Evolutionary conservation across 2,329 filamentous ascomycete species (phyloP), one percentile per base, ranked within the genome.

Genomic region (Pseudocercospora pini-densiflorae): DNA sequence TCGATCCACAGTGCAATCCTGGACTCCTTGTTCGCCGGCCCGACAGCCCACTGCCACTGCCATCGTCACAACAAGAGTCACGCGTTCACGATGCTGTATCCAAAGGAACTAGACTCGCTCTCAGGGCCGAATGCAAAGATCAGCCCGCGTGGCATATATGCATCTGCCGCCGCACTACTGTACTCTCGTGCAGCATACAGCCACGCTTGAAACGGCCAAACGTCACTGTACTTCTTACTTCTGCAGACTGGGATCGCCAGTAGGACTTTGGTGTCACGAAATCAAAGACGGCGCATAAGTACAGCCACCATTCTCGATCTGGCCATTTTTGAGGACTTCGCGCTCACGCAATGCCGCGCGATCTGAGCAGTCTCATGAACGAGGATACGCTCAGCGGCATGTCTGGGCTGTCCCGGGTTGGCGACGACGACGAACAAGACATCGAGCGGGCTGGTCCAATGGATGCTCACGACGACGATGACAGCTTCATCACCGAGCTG

Each of bases 331-430:
- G 45, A 49, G n/a, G 10, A 21, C 45, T 49, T 49, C 14, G 45
- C 53, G 8, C 53, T 57, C 54, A 47, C 27, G 29, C 59, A 27
- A 83, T 83, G 80, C 81, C 81, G 55, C 78, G 80, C 68, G 80
- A 82, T 70, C 74, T 83, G 19, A 70, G 64, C 31, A 49, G 66
- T n/a, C 53, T 71, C 24, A 67, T 65, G 16, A 67, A 79, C 59
- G 75, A 78, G 76, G 79, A 77, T 45, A 69, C 64, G 27, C 66
- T 70, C 51, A 54, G 59, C 24, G 64, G 59, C 59, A 70, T 81
- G 78, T 73, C 79, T 24, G 71, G 77, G 31, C 74, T 82, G 65
- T 76, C 77, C 54, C 78, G 77, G 68, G 73, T 78, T 21, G 63
- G 72, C 19, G 68, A 68, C 54, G 45, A 64, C 43, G 40, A 59